Base-by-base conservation (phyloP, 2,329 filamentous ascomycete species). In the Fusarium sp. region DNA sequence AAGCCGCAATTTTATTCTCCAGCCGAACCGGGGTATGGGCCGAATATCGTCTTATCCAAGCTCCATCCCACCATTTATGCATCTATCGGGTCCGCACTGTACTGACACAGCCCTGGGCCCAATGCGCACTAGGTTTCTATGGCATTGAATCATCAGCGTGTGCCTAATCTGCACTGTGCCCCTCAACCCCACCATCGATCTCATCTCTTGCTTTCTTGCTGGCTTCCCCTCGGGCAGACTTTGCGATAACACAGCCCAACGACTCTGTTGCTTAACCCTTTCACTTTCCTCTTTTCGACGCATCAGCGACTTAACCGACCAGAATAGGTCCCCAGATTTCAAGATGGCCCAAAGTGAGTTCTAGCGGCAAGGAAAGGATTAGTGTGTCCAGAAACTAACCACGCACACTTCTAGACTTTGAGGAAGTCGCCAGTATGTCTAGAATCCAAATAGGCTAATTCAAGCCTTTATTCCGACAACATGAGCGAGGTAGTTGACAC, bases 391-490 rank as follows among this genome's bases (percentile, higher is more conserved):
- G 58, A 69, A 66, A 69, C 75, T 76, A 76, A 76, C 74, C 71
- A 58, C 74, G 70, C 75, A 76, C 69, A 59, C 53, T 52, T 56
- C 27, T 64, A 83, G 83, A 83, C 74, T 84, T 82, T 73, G 81
- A 84, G 74, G 78, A 78, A 10, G 72, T 86, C 76, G 84, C 83
- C 71, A 83, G 84, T 86, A 81, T 72, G 83, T 82, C 47, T 32
- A 22, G 24, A 56, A 43, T 8, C 51, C 40, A 34, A 34, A 51
- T 58, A 60, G 43, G 60, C 60, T 55, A 27, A 46, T 10, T 32
- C 13, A 49, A 58, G 58, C 32, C 25, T n/a, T n/a, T 22, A 15
- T n/a, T 15, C 15, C 41, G 32, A 38, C 15, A 49, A 6, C 18
- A 12, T 5, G 24, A 9, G 16, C 13, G n/a, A 61, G 25, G 24